A percentile compares a stretch with the other conserved stretches of the same genome.
Conservation (phyloP, 495 filamentous ascomycete species). For the Tuber aestivum region DNA sequence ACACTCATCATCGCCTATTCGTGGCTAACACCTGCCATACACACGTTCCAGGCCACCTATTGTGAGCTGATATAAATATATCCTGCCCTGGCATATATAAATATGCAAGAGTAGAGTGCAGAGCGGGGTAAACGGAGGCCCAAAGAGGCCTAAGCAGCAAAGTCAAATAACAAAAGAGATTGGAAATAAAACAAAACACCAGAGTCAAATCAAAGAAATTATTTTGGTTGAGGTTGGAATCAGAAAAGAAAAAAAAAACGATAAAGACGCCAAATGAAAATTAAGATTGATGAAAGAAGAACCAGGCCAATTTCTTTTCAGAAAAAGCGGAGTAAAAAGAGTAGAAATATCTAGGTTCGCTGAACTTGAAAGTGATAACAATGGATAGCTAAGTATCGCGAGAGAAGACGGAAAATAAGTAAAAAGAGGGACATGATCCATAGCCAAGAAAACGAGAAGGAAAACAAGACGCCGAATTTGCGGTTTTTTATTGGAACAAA, state of each 20-base stretch:
- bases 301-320: neutral
- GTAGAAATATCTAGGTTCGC: constrained; percentile 31
- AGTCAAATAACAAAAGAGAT: neutral
- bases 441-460: neutral
- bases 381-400: constrained; percentile 5
- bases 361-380: constrained; percentile 3
- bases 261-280: neutral
- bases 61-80: neutral
- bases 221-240: constrained; percentile 18
- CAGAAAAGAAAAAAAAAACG: neutral
- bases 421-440: neutral
- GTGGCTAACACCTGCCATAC: neutral
- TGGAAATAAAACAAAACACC: neutral
- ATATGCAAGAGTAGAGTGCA: neutral
- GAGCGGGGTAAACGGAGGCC: neutral
- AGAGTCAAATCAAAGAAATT: constrained; percentile 20
- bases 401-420: constrained; percentile 7
- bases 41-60: neutral
- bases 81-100: neutral
- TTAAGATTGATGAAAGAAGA: neutral
- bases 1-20: neutral
- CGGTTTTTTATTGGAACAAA: constrained; percentile 19
- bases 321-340: constrained; percentile 8
- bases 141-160: neutral
- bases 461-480: constrained; percentile 16